Evolutionary conservation across 305 asterid species (phyloP).

Genomic region (Stenogyne calaminthoides): DNA sequence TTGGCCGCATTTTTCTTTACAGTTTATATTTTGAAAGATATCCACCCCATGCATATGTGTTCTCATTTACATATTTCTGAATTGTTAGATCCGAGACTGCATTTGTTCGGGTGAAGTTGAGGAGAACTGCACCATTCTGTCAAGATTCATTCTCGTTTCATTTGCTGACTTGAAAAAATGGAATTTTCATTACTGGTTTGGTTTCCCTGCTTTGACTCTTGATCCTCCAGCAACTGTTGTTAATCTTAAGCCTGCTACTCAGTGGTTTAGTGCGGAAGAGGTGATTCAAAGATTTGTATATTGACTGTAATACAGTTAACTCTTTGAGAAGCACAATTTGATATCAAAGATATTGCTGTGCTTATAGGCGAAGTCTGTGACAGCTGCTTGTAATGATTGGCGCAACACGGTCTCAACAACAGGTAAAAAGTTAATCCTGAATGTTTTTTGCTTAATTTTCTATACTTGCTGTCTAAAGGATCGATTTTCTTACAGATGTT

Average conservation of each 20-base stretch:
- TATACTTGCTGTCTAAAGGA: constrained; percentile 26
- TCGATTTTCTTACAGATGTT: constrained; percentile 52
- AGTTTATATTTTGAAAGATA: neutral
- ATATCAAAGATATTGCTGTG: constrained; percentile 23
- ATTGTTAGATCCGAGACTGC: constrained; percentile 61
- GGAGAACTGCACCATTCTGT: constrained; percentile 66
- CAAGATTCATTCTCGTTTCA: constrained; percentile 82
- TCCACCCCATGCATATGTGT: constrained; percentile 6
- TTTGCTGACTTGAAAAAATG: constrained; percentile 95
- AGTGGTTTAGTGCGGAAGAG: constrained; percentile 76
- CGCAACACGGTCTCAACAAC: constrained; percentile 66
- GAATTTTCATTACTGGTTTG: constrained; percentile 93
- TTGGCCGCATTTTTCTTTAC: neutral
- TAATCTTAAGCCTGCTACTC: constrained; percentile 69
- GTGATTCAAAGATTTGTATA: constrained; percentile 38
- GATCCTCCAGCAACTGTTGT: constrained; percentile 80
- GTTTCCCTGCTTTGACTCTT: constrained; percentile 82
- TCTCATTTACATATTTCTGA: constrained; percentile 25
- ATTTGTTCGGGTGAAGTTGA: neutral
- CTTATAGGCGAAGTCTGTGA: constrained; percentile 60
- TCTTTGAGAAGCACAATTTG: constrained; percentile 12
- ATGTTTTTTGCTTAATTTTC: constrained; percentile 20
- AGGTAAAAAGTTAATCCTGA: constrained; percentile 47
- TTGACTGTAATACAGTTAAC: constrained; percentile 12
- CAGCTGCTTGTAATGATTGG: constrained; percentile 78